Conservation (phyloP, 805 yeast species). For the Wickerhamiella cacticola region DNA sequence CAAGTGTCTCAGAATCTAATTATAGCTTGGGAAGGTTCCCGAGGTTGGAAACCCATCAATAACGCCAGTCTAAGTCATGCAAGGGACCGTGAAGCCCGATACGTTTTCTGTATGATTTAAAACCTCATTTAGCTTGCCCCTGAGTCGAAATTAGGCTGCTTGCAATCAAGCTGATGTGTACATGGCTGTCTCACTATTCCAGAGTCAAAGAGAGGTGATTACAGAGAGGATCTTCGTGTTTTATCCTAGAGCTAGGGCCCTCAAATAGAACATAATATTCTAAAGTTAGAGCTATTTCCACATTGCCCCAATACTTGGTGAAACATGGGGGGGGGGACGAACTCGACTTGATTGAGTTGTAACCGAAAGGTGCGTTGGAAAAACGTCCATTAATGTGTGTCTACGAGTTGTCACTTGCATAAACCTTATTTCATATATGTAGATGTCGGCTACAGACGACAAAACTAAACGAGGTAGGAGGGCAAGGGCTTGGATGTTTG, state of each 20-base stretch:
- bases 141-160: not conserved
- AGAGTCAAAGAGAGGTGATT: too few relatives aligned
- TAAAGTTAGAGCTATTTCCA: too few relatives aligned
- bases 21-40: not conserved
- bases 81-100: not conserved
- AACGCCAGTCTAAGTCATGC: not conserved
- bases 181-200: not conserved
- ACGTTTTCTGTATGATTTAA: not conserved
- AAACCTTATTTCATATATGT: not conserved
- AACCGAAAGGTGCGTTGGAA: not conserved
- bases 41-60: too few relatives aligned
- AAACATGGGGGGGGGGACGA: too few relatives aligned
- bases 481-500: too few relatives aligned
- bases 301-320: too few relatives aligned
- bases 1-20: not conserved
- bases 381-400: not conserved
- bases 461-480: not conserved
- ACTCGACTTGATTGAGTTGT: too few relatives aligned
- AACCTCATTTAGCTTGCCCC: not conserved
- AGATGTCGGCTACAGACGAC: not conserved
- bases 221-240: too few relatives aligned
- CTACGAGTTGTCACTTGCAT: not conserved
- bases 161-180: too few relatives aligned
- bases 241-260: too few relatives aligned
- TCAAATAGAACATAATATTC: too few relatives aligned